Percentiles rank a stretch among this genome's conserved stretches.
Evolutionary conservation across 140 eudicot genomes (phyloP).

Genomic region (Stevia rebaudiana): DNA sequence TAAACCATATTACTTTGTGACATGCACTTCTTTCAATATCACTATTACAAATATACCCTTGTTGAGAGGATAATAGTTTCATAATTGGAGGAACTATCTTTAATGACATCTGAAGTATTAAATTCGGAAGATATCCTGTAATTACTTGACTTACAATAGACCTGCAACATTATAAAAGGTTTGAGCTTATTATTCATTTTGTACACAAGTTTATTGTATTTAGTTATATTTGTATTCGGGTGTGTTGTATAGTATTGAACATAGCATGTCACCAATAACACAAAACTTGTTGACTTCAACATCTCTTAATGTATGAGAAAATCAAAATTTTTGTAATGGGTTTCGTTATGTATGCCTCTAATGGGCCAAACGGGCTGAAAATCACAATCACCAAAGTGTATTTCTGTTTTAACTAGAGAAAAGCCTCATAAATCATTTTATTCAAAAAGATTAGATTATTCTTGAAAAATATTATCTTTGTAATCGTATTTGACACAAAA

Average conservation of each 20-base stretch:
- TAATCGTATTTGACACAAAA: neutral
- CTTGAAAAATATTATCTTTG: neutral
- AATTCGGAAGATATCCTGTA: slow-evolving; percentile 73
- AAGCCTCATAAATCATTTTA: neutral
- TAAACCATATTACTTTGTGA: slow-evolving; percentile 52
- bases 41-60: slow-evolving; percentile 52
- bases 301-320: slow-evolving; percentile 12
- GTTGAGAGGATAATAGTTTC: slow-evolving; percentile 51
- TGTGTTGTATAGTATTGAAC: neutral
- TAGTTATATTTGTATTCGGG: neutral
- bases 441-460: neutral
- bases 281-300: neutral
- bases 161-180: slow-evolving; percentile 32
- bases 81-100: slow-evolving; percentile 53
- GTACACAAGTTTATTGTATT: neutral
- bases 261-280: neutral
- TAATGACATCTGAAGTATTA: slow-evolving; percentile 52
- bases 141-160: slow-evolving; percentile 47
- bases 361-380: neutral
- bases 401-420: neutral
- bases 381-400: neutral
- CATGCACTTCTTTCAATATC: slow-evolving; percentile 68
- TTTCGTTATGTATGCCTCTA: too few relatives aligned
- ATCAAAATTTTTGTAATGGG: neutral
- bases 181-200: neutral